These are phyloP conservation scores for Malus fusca DNA, from an alignment of 306 rosid genomes.

Conservation along the genomic window DNA sequence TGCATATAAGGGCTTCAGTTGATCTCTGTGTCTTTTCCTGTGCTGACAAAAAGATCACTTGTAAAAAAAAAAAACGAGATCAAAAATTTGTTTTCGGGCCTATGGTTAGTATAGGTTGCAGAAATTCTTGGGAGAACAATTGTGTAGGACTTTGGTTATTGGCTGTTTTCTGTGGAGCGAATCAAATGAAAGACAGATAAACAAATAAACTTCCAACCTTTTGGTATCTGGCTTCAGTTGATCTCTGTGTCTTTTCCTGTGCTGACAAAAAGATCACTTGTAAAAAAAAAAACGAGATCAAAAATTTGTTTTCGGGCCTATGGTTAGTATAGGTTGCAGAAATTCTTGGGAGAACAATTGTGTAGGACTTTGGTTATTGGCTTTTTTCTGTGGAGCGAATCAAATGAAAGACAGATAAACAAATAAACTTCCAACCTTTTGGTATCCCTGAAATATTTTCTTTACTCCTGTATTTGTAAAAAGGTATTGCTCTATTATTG, in stretches of 20 bases:
- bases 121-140: neutral
- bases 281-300: neutral
- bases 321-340: neutral
- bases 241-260: neutral
- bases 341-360: neutral
- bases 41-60: neutral
- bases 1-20: neutral
- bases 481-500: neutral
- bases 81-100: neutral
- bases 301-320: neutral
- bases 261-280: neutral
- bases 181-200: neutral
- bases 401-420: neutral
- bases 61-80: neutral
- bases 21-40: neutral
- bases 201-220: too few relatives aligned
- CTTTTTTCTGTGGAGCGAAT: neutral
- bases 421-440: neutral
- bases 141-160: neutral
- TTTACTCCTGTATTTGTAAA: neutral
- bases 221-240: neutral
- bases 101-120: neutral
- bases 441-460: neutral
- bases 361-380: neutral
- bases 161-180: neutral